A percentile compares a stretch with the other conserved stretches of the same genome.
Evolutionary conservation across 129 eudicot genomes (phyloP).

Genomic region (Arctium lappa): DNA sequence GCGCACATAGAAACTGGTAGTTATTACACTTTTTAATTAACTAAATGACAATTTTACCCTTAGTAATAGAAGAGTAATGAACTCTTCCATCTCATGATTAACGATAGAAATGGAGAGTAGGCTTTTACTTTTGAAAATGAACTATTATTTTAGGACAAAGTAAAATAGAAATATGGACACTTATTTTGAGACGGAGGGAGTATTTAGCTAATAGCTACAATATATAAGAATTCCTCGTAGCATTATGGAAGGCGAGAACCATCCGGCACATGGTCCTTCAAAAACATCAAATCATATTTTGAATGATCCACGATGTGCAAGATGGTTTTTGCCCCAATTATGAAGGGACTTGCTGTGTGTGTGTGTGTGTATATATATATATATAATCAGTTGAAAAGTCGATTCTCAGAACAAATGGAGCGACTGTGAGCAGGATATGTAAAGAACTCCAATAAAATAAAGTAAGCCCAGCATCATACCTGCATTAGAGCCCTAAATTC

Average conservation of each 20-base stretch:
- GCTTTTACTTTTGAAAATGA: not conserved
- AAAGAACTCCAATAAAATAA: not conserved
- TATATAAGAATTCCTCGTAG: no score
- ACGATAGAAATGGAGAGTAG: not conserved
- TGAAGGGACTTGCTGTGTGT: not conserved
- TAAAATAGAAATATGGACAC: no score
- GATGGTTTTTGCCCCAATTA: no score
- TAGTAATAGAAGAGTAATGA: not conserved
- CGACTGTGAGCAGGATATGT: not conserved
- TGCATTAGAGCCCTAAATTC: conserved; percentile 91
- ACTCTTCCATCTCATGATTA: not conserved
- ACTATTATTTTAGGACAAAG: no score
- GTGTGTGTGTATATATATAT: no score
- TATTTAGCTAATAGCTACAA: no score
- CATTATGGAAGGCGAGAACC: no score
- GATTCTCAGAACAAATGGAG: not conserved
- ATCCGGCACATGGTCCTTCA: no score
- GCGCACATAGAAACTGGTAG: not conserved
- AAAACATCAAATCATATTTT: no score
- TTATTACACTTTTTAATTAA: not conserved
- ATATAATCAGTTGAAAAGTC: not conserved
- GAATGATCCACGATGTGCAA: no score
- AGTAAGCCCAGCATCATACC: conserved; percentile 26
- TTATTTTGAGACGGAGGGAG: no score
- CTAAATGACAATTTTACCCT: not conserved